A percentile compares a stretch with the other conserved stretches of the same genome.
Evolutionary conservation across 2,329 filamentous ascomycete species (phyloP).

Genomic region (Clonostachys rosea): DNA sequence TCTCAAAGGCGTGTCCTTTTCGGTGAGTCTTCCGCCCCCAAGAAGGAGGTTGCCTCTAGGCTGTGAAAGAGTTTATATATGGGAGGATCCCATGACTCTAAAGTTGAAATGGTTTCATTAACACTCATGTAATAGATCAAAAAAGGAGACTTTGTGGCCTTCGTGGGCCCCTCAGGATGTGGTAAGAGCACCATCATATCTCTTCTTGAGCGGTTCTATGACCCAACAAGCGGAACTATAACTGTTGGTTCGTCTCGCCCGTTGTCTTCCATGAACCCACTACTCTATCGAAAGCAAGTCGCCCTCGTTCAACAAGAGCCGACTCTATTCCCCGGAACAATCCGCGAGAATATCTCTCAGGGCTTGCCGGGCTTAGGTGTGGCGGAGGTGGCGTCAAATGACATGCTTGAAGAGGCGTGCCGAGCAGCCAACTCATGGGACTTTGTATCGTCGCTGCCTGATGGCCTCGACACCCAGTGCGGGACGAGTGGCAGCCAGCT

Average conservation of each 20-base stretch:
- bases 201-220: conserved; percentile 40
- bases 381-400: conserved; percentile 12
- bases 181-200: conserved; percentile 59
- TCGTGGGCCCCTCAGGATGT: conserved; percentile 52
- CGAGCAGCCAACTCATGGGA: conserved; percentile 44
- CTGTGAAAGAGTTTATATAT: neutral
- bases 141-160: conserved; percentile 44
- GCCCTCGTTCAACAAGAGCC: conserved; percentile 56
- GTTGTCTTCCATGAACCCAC: conserved; percentile 33
- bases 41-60: neutral
- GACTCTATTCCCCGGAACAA: conserved; percentile 71
- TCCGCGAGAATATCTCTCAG: conserved; percentile 75
- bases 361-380: conserved; percentile 26
- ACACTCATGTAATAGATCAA: conserved; percentile 18
- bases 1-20: conserved; percentile 19
- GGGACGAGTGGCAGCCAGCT: conserved; percentile 61
- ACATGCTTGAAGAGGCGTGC: conserved; percentile 37
- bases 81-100: neutral
- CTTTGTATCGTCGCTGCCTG: conserved; percentile 28
- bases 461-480: conserved; percentile 53
- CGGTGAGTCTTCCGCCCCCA: neutral
- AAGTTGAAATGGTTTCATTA: neutral
- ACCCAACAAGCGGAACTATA: conserved; percentile 37
- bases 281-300: conserved; percentile 45
- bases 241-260: conserved; percentile 33